These are phyloP conservation scores for Arabidopsis thaliana DNA, from an alignment of 345 rosid genomes.

Conservation along the genomic window TAIR10.1 NC_003076.8:5484501-5485000, in stretches of 20 bases:
- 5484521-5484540: background rate
- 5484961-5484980: slow-evolving; percentile 22
- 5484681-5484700: slow-evolving; percentile 88
- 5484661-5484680: slow-evolving; percentile 80
- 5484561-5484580: slow-evolving; percentile 11
- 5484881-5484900: slow-evolving; percentile 80
- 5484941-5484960: slow-evolving; percentile 7
- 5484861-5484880: slow-evolving; percentile 71
- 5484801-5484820: background rate
- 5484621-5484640: slow-evolving; percentile 82
- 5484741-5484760: background rate
- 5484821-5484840: slow-evolving; percentile 50
- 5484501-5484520: background rate
- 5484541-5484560: background rate
- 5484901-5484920: slow-evolving; percentile 92
- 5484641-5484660: slow-evolving; percentile 84
- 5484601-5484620: slow-evolving; percentile 82
- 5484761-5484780: background rate
- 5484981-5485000: slow-evolving; percentile 12
- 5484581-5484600: slow-evolving; percentile 93
- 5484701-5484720: slow-evolving; percentile 67
- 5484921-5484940: slow-evolving; percentile 47
- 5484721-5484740: slow-evolving; percentile 65
- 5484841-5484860: slow-evolving; percentile 75
- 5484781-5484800: background rate